Evolutionary conservation across 805 yeast species (phyloP).

Genomic region (Kazachstania kunashirensis): DNA sequence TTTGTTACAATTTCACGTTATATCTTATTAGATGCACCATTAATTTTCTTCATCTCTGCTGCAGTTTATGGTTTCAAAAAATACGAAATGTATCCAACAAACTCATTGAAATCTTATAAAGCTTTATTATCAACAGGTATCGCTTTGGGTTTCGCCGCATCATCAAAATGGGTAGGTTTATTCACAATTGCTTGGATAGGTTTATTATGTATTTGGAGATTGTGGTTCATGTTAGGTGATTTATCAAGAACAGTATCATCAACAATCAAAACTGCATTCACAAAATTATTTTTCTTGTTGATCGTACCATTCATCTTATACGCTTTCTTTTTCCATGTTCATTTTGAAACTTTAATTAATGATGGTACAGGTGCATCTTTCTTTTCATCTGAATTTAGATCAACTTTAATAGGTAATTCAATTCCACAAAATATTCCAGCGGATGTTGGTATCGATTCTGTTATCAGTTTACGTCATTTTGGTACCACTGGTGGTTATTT

Average conservation of each 20-base stretch:
- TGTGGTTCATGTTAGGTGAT: slow-evolving; percentile 71
- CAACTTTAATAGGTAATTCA: slow-evolving; percentile 47
- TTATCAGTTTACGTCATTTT: slow-evolving; percentile 55
- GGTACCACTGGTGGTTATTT: slow-evolving; percentile 72
- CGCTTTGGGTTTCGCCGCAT: slow-evolving; percentile 61
- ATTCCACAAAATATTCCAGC: slow-evolving; percentile 53
- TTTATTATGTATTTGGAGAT: slow-evolving; percentile 43
- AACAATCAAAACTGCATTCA: slow-evolving; percentile 38
- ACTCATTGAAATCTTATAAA: slow-evolving; percentile 46
- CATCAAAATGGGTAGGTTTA: slow-evolving; percentile 79
- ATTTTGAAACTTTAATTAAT: slow-evolving; percentile 44
- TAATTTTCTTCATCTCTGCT: slow-evolving; percentile 67
- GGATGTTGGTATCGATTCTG: slow-evolving; percentile 65
- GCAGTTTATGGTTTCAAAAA: slow-evolving; percentile 56
- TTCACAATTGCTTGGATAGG: slow-evolving; percentile 79
- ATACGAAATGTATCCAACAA: slow-evolving; percentile 57
- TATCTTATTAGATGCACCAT: slow-evolving; percentile 66
- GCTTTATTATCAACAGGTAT: slow-evolving; percentile 55
- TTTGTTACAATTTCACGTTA: slow-evolving; percentile 62
- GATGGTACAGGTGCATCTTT: slow-evolving; percentile 69
- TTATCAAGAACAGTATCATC: slow-evolving; percentile 39
- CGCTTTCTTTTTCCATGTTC: slow-evolving; percentile 49
- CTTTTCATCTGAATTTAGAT: slow-evolving; percentile 63
- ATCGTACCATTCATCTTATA: slow-evolving; percentile 53
- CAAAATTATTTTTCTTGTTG: slow-evolving; percentile 45